A percentile compares a stretch with the other conserved stretches of the same genome.
These are phyloP conservation scores for Aspergillus cejpii DNA, from an alignment of 2,329 filamentous ascomycete species.

Conservation along the genomic window DNA sequence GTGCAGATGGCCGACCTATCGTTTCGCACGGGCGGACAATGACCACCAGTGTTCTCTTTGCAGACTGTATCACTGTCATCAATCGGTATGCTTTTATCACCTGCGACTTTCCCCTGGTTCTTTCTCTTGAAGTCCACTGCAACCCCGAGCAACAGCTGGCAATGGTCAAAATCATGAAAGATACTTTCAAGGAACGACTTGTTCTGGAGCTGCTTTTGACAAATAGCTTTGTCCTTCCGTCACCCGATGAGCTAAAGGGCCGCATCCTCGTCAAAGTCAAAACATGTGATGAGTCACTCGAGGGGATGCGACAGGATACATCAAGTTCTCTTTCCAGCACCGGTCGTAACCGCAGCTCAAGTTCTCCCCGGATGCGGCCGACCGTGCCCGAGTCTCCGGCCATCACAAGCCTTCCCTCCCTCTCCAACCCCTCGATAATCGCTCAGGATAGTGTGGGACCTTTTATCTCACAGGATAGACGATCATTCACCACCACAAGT, in stretches of 20 bases:
- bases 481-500: slow-evolving; percentile 50
- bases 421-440: slow-evolving; percentile 50
- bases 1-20: slow-evolving; percentile 74
- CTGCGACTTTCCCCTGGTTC: slow-evolving; percentile 81
- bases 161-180: slow-evolving; percentile 86
- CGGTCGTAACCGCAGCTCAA: slow-evolving; percentile 61
- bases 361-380: slow-evolving; percentile 65
- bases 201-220: slow-evolving; percentile 67
- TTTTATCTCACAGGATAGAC: slow-evolving; percentile 47
- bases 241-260: slow-evolving; percentile 75
- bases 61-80: slow-evolving; percentile 86
- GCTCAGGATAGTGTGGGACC: slow-evolving; percentile 42
- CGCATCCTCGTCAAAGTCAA: slow-evolving; percentile 94
- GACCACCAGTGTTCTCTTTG: slow-evolving; percentile 82
- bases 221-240: slow-evolving; percentile 64
- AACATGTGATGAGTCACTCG: slow-evolving; percentile 56
- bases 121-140: slow-evolving; percentile 95
- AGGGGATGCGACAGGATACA: slow-evolving; percentile 41
- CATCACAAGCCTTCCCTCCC: slow-evolving; percentile 44
- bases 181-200: slow-evolving; percentile 72
- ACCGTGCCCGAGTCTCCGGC: slow-evolving; percentile 52
- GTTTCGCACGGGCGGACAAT: slow-evolving; percentile 88
- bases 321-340: slow-evolving; percentile 31
- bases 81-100: slow-evolving; percentile 88
- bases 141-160: slow-evolving; percentile 69